Base-by-base conservation (phyloP, 257 asterid species). In the Galeopsis tetrahit region DNA sequence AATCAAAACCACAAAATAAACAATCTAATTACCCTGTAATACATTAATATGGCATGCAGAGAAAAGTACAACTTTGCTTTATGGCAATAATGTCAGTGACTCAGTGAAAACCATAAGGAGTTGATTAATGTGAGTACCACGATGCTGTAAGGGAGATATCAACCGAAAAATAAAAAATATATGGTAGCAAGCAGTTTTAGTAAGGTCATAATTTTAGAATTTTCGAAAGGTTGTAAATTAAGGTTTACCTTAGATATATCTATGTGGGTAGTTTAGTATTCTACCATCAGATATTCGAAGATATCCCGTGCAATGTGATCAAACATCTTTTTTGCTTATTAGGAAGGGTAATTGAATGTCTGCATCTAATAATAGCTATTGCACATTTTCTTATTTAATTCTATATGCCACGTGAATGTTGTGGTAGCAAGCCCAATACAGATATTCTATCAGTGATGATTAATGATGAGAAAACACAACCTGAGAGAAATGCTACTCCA, bases 361-460 rank as follows among this genome's bases (percentile, higher is more conserved):
- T 7, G 36, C 42, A 11, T 61, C 66, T 66, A 43, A 55, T 31
- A 63, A 63, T n/a, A 62, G 55, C 53, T 46, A 69, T 56, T 21
- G n/a, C 11, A 28, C 14, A 28, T 49, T 38, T 74, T 35, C 71
- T 53, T 28, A 49, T 38, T 43, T 14, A 38, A 11, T 49, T 21
- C 58, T 58, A 34, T 14, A 51, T 67, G 51, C 46, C 70, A 74
- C 70, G 59, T 74, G 71, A 59, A 34, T 51, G 4, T 39, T 59
- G 66, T 5, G 55, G 57, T 21, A 33, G 14, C 13, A 60, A 72
- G 13, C 48, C 44, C 56, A 62, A 68, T 40, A 42, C 40, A 63
- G 67, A 17, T 15, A 28, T 51, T 53, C 62, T 33, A 33, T 8
- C 11, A 57, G 28, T 48, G 51, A 39, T 64, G 11, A 62, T 42